A percentile compares a stretch with the other conserved stretches of the same genome.
These are phyloP conservation scores for Hondaea fermentalgiana DNA, from an alignment of 108 stramenopile species.

Conservation along the genomic window DNA sequence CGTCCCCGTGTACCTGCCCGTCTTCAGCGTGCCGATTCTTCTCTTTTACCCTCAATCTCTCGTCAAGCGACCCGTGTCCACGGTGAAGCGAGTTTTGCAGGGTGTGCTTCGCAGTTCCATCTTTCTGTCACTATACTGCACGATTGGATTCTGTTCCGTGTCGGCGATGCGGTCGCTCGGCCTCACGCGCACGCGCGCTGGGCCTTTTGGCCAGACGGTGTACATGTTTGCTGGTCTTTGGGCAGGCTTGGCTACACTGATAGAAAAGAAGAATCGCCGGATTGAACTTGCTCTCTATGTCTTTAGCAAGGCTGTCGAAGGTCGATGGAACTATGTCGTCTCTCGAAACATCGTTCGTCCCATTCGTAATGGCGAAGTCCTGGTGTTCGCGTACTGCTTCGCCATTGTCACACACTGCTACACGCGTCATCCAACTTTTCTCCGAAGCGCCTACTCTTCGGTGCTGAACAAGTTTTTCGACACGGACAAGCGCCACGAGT, in stretches of 20 bases:
- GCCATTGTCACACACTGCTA: not conserved
- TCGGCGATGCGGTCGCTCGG: not conserved
- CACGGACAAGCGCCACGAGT: constrained; percentile 2
- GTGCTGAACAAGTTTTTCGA: not conserved
- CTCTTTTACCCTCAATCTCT: not conserved
- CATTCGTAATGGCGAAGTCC: not conserved
- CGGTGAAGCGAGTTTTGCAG: not conserved
- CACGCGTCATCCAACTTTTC: not conserved
- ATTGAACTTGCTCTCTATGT: not conserved
- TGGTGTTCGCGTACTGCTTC: not conserved
- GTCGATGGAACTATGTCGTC: not conserved
- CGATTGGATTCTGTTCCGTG: not conserved
- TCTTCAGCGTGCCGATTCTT: not conserved
- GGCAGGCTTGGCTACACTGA: not conserved
- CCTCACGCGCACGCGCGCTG: not conserved
- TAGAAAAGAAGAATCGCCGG: not conserved
- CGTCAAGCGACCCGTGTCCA: not conserved
- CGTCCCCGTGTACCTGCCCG: not conserved
- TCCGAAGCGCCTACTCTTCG: not conserved
- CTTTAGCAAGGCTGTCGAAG: not conserved
- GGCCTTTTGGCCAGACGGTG: not conserved
- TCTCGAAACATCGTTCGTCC: not conserved
- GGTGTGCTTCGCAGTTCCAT: not conserved
- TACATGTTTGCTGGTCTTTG: not conserved
- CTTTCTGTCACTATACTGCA: not conserved